A percentile compares a stretch with the other conserved stretches of the same genome.
These are phyloP conservation scores for Hyphopichia wangnamkhiaoensis DNA, from an alignment of 1,139 yeast species.

Conservation along the genomic window DNA sequence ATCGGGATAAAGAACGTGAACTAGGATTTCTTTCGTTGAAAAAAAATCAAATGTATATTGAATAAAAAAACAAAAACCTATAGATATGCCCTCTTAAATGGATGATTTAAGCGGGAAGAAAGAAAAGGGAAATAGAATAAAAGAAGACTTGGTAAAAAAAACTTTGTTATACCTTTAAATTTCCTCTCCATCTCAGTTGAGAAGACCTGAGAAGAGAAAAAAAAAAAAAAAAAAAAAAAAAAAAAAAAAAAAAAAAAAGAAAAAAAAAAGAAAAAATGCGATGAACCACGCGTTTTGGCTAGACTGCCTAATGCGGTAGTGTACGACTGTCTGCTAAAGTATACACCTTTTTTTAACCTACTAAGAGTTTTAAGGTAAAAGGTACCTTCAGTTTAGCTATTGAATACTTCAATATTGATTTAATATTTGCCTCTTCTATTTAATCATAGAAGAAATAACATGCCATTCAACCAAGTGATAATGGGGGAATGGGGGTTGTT, in stretches of 20 bases:
- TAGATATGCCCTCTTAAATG: conserved; percentile 48
- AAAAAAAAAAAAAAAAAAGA: conserved; percentile 9
- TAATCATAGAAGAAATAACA: conserved; percentile 1
- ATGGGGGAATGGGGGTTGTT: background rate
- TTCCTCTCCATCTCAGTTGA: too few relatives aligned
- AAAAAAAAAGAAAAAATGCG: conserved; percentile 2
- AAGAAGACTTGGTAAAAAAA: conserved; percentile 5
- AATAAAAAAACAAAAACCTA: conserved; percentile 8
- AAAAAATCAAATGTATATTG: background rate
- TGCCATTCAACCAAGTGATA: background rate
- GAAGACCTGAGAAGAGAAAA: conserved; percentile 6
- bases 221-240: conserved; percentile 7
- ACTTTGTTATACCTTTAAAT: conserved; percentile 1
- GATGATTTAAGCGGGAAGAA: conserved; percentile 53
- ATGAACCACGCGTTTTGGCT: conserved; percentile 9
- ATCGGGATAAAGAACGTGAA: conserved; percentile 2
- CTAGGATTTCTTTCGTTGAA: conserved; percentile 8
- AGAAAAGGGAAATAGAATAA: conserved; percentile 16
- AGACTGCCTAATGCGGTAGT: conserved; percentile 29
- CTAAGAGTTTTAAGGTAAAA: conserved; percentile 4
- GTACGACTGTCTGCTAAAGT: conserved; percentile 23
- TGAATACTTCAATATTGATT: background rate
- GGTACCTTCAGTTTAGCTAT: conserved; percentile 11
- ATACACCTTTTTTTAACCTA: conserved; percentile 33
- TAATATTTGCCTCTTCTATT: conserved; percentile 13